Conservation (phyloP, 192 early-diverging fungal genomes). For the Anaeromyces robustus region DNA sequence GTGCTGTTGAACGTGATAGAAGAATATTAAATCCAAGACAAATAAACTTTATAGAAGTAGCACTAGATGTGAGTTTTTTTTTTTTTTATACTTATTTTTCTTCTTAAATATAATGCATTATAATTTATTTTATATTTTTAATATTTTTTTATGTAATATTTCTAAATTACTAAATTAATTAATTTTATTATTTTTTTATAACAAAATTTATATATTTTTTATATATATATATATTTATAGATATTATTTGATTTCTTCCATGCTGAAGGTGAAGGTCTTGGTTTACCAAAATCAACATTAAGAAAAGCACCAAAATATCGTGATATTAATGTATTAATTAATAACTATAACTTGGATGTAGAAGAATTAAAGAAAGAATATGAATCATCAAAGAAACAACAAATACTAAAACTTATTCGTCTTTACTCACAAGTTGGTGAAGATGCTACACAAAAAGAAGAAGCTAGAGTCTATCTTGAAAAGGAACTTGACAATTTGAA, state of each 20-base stretch:
- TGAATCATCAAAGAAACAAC: constrained; percentile 9
- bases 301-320: constrained; percentile 19
- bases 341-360: constrained; percentile 15
- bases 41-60: constrained; percentile 13
- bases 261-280: constrained; percentile 25
- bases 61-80: not conserved
- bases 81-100: not conserved
- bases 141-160: no score
- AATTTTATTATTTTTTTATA: no score
- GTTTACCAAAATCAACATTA: constrained; percentile 15
- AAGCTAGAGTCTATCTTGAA: not conserved
- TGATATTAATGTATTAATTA: constrained; percentile 12
- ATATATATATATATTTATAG: not conserved
- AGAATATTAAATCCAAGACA: constrained; percentile 27
- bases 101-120: no score
- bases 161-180: no score
- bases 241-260: constrained; percentile 32
- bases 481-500: not conserved
- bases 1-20: constrained; percentile 24
- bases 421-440: not conserved
- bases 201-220: no score
- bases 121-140: no score
- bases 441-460: not conserved
- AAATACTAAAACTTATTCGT: not conserved
- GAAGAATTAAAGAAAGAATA: constrained; percentile 24